Conservation (phyloP, 371 early-diverging fungal species). For the Catenaria anguillulae region DNA sequence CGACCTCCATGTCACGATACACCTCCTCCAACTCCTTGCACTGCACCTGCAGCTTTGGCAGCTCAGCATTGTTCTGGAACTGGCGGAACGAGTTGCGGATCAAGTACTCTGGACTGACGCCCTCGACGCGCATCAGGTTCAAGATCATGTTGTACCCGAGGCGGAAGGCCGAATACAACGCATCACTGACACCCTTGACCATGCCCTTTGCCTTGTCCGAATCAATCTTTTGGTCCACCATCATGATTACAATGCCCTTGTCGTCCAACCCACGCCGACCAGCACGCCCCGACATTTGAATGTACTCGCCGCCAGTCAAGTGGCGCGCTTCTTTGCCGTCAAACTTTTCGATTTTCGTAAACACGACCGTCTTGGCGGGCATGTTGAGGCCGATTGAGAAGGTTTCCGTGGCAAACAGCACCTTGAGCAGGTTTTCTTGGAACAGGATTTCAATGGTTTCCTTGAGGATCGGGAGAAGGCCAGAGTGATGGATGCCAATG, state of each 20-base stretch:
- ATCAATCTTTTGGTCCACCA: conserved; percentile 94
- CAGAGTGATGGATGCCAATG: conserved; percentile 99
- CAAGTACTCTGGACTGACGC: conserved; percentile 87
- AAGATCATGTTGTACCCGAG: conserved; percentile 99
- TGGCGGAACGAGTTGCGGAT: conserved; percentile 92
- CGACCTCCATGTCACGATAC: conserved; percentile 37
- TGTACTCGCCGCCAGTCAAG: conserved; percentile 96
- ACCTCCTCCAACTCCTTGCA: conserved; percentile 35
- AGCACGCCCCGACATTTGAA: conserved; percentile 98
- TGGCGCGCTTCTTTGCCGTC: conserved; percentile 85
- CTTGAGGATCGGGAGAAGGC: conserved; percentile 96
- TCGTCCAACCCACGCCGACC: conserved; percentile 97
- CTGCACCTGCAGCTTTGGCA: conserved; percentile 59
- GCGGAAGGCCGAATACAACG: conserved; percentile 93
- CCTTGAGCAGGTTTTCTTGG: conserved; percentile 96
- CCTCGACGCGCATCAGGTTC: conserved; percentile 95
- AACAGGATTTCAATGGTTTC: conserved; percentile 99
- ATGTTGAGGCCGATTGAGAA: conserved; percentile 99
- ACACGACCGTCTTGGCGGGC: conserved; percentile 99
- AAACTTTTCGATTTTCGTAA: conserved; percentile 93
- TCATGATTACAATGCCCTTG: conserved; percentile 95
- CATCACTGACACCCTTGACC: conserved; percentile 88
- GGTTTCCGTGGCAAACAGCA: conserved; percentile 99
- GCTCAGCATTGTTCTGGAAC: conserved; percentile 75
- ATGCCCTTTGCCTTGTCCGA: conserved; percentile 81